A percentile compares a stretch with the other conserved stretches of the same genome.
These are phyloP conservation scores for Hortiboletus campestris DNA, from an alignment of 768 basidiomycete genomes.

Conservation along the genomic window DNA sequence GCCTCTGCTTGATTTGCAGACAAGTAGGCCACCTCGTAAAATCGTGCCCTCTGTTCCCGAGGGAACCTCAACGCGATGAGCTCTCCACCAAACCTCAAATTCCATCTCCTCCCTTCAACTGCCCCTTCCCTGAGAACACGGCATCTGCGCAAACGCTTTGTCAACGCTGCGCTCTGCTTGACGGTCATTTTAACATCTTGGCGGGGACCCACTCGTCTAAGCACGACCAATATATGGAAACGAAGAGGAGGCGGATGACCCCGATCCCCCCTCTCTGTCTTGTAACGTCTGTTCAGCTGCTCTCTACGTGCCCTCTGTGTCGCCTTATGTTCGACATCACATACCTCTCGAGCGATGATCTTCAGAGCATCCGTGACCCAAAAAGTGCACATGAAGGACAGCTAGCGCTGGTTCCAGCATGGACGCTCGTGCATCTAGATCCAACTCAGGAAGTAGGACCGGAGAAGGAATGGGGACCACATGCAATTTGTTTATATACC, in stretches of 20 bases:
- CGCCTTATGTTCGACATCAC: constrained; percentile 13
- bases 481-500: too few relatives aligned
- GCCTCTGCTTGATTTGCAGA: not conserved
- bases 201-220: not conserved
- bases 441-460: too few relatives aligned
- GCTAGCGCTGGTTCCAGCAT: too few relatives aligned
- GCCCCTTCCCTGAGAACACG: not conserved
- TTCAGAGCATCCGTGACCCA: too few relatives aligned
- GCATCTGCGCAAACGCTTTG: not conserved
- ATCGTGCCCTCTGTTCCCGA: not conserved
- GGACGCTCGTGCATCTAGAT: too few relatives aligned
- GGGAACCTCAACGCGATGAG: not conserved
- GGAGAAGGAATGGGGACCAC: too few relatives aligned
- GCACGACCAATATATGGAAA: not conserved
- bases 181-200: not conserved
- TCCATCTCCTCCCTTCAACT: not conserved
- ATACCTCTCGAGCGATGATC: not conserved
- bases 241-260: not conserved
- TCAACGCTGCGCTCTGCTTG: not conserved
- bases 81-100: not conserved
- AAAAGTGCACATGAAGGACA: too few relatives aligned
- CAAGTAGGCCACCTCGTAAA: not conserved
- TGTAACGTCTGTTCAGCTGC: not conserved
- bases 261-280: constrained; percentile 1
- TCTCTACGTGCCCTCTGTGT: constrained; percentile 10